Evolutionary conservation across 179 eudicot genomes (phyloP).

Genomic region (Vitellaria paradoxa): DNA sequence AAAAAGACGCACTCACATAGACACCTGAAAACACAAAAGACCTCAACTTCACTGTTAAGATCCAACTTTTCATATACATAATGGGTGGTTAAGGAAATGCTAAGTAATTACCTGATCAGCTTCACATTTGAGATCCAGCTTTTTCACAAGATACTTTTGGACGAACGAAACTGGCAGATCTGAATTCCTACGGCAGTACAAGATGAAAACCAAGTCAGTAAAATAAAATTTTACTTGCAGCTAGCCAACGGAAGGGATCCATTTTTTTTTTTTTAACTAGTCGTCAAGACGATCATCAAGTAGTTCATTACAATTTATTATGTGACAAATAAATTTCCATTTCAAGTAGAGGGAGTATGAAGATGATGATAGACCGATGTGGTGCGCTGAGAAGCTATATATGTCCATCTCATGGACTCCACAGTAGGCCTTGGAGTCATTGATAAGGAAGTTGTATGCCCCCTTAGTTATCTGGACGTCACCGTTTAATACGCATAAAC

Average conservation of each 20-base stretch:
- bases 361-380: no score
- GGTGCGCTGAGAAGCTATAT: no score
- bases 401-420: no score
- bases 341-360: background rate
- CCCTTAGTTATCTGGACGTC: no score
- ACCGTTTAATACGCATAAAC: no score
- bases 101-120: no score
- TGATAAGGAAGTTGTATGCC: no score
- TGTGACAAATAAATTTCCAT: background rate
- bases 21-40: background rate
- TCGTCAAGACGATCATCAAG: background rate
- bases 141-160: background rate
- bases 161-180: constrained; percentile 10
- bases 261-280: no score
- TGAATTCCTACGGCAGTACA: constrained; percentile 6
- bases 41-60: constrained; percentile 13
- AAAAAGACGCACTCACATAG: no score
- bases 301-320: background rate
- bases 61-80: no score
- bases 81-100: no score
- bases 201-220: background rate
- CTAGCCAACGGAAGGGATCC: background rate
- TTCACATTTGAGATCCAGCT: background rate
- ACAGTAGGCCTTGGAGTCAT: no score
- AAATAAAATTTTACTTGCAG: background rate